Conservation (phyloP, 2,329 filamentous ascomycete species). For the Aspergillus quadricinctus region DNA sequence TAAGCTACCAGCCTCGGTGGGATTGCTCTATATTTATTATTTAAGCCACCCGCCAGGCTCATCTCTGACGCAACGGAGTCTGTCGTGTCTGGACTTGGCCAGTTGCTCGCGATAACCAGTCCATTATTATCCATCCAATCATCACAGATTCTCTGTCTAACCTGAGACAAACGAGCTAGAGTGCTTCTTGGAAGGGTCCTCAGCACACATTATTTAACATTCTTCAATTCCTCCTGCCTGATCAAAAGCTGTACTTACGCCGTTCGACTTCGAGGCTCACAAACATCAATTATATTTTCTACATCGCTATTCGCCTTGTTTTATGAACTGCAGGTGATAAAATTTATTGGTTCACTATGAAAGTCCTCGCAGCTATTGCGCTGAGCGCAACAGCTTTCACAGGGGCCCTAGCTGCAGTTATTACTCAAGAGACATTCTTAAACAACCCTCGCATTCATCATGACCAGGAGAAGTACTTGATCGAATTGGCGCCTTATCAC, state of each 20-base stretch:
- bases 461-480: conserved; percentile 59
- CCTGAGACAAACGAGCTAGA: neutral
- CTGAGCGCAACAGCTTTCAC: conserved; percentile 32
- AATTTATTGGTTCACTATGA: conserved; percentile 27
- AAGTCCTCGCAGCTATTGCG: conserved; percentile 29
- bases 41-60: neutral
- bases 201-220: neutral
- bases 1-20: neutral
- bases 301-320: neutral
- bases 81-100: neutral
- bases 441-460: conserved; percentile 20
- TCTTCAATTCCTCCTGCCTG: neutral
- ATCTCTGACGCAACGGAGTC: neutral
- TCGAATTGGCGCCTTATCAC: conserved; percentile 80
- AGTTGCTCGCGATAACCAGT: neutral
- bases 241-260: neutral
- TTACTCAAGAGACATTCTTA: conserved; percentile 30
- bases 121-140: neutral
- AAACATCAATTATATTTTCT: neutral
- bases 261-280: neutral
- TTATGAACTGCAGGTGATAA: neutral
- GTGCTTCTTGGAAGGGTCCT: neutral
- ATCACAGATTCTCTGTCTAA: neutral
- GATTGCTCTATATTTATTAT: neutral
- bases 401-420: conserved; percentile 27